Evolutionary conservation across 2,329 filamentous ascomycete species (phyloP).

Genomic region (Hypoxylon sp.): DNA sequence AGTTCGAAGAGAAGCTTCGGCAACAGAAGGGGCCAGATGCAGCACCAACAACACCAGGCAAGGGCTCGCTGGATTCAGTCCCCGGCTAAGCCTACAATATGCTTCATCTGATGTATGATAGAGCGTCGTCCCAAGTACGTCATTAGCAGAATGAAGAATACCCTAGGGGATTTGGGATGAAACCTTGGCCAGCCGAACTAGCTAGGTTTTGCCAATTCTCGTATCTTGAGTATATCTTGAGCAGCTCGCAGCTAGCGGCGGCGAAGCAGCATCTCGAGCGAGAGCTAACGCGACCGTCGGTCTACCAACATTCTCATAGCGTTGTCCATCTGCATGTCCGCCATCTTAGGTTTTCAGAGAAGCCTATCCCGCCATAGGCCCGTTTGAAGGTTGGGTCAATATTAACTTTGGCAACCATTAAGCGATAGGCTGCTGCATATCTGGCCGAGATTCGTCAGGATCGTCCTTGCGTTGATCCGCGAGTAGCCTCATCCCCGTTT

Average conservation of each 20-base stretch:
- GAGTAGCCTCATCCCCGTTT: conserved; percentile 35
- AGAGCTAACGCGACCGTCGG: conserved; percentile 27
- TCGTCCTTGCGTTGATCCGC: conserved; percentile 29
- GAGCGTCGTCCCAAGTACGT: conserved; percentile 28
- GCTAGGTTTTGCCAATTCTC: conserved; percentile 27
- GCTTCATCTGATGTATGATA: conserved; percentile 38
- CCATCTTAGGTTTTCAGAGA: conserved; percentile 25
- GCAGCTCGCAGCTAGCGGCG: conserved; percentile 2
- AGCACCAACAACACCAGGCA: conserved; percentile 54
- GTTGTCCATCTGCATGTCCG: background rate
- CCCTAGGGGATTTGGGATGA: conserved; percentile 14
- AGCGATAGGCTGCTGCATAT: conserved; percentile 16
- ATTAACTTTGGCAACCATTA: conserved; percentile 27
- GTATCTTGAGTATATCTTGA: conserved; percentile 29
- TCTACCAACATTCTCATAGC: conserved; percentile 2
- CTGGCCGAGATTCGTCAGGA: conserved; percentile 27
- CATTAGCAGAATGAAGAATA: conserved; percentile 30
- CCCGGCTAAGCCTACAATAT: conserved; percentile 48
- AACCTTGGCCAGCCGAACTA: conserved; percentile 29
- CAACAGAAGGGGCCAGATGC: conserved; percentile 62
- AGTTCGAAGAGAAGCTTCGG: conserved; percentile 87
- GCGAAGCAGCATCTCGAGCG: background rate
- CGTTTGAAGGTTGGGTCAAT: conserved; percentile 18
- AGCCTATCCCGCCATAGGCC: conserved; percentile 26
- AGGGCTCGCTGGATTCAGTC: conserved; percentile 56